Evolutionary conservation across 108 stramenopile species (phyloP), one percentile per base, ranked within the genome.

Genomic region (Aurantiochytrium sp.): DNA sequence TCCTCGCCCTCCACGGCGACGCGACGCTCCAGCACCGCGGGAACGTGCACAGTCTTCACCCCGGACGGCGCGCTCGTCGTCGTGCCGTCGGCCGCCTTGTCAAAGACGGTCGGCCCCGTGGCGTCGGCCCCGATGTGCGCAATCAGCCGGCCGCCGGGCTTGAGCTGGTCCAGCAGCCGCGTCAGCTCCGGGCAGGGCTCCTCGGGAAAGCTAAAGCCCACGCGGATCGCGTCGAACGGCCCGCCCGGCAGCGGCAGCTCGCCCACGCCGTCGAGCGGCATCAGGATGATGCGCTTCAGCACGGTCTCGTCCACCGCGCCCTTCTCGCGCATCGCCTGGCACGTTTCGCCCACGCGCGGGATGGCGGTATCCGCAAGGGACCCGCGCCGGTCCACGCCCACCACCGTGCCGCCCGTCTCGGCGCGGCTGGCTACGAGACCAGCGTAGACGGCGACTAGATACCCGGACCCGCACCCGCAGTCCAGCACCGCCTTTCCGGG

Each of bases 381-480:
- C 0, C 42, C 73, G n/a, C 45, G 39, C 6, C 73, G 73, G 30
- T 81, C 73, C 73, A 81, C 73, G 30, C 42, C 73, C 42, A 81
- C 73, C 0, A 48, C 73, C 27, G 10, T 41, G 42, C 73, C 73
- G 73, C 73, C 42, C 21, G 45, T 41, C 2, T 81, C 42, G 30
- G 42, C 73, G 17, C 32, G 12, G 12, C 45, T 42, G 6, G 45
- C 21, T 6, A 81, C 73, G 10, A 81, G 12, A 12, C 12, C n/a
- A 19, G 73, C 73, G 42, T 48, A 48, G 12, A 48, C 39, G 42
- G 73, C 73, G 10, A 24, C 39, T 6, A 81, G 42, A 24, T 48
- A 81, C 12, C 73, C 73, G 32, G 73, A 41, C 1, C 73, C 73
- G 45, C 73, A 81, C 10, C 73, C 73, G 45, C 73, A 81, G 73